phyloP scores from a whole-genome alignment of 768 basidiomycete species.

The Hemileccinum rubropunctum region DNA sequence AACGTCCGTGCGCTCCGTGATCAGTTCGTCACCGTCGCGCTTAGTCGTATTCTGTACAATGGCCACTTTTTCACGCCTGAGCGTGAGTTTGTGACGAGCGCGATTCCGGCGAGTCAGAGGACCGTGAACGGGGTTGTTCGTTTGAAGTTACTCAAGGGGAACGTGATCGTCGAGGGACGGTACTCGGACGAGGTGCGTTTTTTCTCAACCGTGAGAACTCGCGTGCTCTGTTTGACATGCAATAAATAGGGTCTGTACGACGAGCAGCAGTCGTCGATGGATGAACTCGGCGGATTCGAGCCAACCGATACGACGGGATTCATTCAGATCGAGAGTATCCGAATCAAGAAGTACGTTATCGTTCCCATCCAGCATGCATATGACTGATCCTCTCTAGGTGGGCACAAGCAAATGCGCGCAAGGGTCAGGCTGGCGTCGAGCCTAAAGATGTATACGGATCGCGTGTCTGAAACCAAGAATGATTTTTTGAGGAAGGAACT shows the following conservation, averaged over 20 bases:
- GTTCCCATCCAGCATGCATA: background rate
- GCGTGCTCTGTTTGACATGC: background rate
- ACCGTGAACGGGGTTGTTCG: slow-evolving; percentile 94
- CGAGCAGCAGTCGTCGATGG: slow-evolving; percentile 95
- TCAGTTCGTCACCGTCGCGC: slow-evolving; percentile 88
- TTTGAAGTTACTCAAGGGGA: slow-evolving; percentile 94
- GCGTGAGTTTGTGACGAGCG: slow-evolving; percentile 88
- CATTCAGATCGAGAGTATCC: slow-evolving; percentile 96
- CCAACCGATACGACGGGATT: slow-evolving; percentile 94
- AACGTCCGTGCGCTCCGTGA: slow-evolving; percentile 94
- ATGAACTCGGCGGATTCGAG: slow-evolving; percentile 97
- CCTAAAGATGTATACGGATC: slow-evolving; percentile 79
- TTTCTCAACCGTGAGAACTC: background rate
- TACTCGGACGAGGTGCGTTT: slow-evolving; percentile 66
- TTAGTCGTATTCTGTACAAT: slow-evolving; percentile 93
- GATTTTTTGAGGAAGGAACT: no score
- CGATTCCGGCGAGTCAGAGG: slow-evolving; percentile 91
- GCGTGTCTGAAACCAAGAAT: slow-evolving; percentile 40
- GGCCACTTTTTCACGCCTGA: slow-evolving; percentile 99
- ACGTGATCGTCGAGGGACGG: slow-evolving; percentile 91
- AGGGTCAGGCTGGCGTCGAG: slow-evolving; percentile 76
- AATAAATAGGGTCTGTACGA: slow-evolving; percentile 81
- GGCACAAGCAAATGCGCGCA: slow-evolving; percentile 84
- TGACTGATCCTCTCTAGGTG: slow-evolving; percentile 46
- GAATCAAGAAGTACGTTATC: slow-evolving; percentile 85